A percentile compares a stretch with the other conserved stretches of the same genome.
Evolutionary conservation across 176 grass and related monocot genomes (phyloP).

Genomic region (Aegilops umbellulata): DNA sequence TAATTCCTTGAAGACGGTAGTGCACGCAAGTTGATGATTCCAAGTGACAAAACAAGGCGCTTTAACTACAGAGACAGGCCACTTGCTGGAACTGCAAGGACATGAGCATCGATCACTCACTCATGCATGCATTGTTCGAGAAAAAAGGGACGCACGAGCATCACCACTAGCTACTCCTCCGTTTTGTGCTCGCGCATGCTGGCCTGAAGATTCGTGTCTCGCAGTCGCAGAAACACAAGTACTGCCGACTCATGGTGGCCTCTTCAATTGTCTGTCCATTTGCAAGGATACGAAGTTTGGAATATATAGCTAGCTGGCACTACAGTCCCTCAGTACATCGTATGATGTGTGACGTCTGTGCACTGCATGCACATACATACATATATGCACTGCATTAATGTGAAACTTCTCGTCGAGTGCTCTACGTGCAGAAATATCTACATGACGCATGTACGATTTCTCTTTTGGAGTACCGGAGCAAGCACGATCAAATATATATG

Average conservation of each 20-base stretch:
- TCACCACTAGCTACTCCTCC: no score
- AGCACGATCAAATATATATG: neutral
- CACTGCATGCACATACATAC: no score
- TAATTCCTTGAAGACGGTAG: slow-evolving; percentile 17
- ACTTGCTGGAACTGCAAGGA: neutral
- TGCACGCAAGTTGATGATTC: slow-evolving; percentile 3
- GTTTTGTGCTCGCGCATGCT: neutral
- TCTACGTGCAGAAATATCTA: neutral
- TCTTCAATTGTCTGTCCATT: no score
- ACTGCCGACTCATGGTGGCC: no score
- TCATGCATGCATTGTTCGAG: no score
- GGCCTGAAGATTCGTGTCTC: no score
- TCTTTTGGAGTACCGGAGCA: neutral
- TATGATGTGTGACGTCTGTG: no score
- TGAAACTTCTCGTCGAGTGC: neutral
- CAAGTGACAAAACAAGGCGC: slow-evolving; percentile 18
- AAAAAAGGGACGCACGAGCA: no score
- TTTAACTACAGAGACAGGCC: neutral
- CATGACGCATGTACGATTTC: neutral
- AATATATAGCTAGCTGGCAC: no score
- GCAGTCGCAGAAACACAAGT: no score
- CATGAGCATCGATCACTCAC: neutral
- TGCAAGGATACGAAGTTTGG: no score
- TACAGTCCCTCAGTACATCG: no score
- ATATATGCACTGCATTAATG: neutral